These are phyloP conservation scores for Pyrus communis DNA, from an alignment of 306 rosid genomes.

Conservation along the genomic window DNA sequence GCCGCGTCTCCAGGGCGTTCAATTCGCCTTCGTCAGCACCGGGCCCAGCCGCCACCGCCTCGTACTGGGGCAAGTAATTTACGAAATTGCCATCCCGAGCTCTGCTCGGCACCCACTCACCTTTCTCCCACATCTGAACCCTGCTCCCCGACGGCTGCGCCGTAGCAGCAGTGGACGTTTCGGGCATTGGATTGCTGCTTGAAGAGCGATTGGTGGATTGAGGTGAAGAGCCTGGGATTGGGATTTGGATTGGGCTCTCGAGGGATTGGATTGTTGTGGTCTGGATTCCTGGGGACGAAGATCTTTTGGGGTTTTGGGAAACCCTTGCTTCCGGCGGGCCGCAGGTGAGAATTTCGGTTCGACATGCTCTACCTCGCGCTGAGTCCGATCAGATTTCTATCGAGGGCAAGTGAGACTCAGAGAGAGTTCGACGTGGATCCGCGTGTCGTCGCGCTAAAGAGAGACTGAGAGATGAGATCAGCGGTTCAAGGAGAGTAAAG, in stretches of 20 bases:
- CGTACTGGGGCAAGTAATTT: constrained; percentile 84
- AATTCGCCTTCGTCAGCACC: constrained; percentile 81
- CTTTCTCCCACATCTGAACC: constrained; percentile 30
- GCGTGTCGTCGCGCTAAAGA: too few species aligned
- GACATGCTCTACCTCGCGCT: constrained; percentile 31
- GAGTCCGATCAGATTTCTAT: background rate
- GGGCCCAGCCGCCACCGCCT: constrained; percentile 88
- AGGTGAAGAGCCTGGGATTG: constrained; percentile 53
- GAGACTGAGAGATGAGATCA: too few species aligned
- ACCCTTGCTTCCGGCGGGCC: constrained; percentile 48
- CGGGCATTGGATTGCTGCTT: constrained; percentile 31
- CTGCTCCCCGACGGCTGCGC: constrained; percentile 13
- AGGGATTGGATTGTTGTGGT: constrained; percentile 33
- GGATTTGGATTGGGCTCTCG: constrained; percentile 7
- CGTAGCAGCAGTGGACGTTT: background rate
- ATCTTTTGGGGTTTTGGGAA: constrained; percentile 44
- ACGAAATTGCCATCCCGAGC: constrained; percentile 52
- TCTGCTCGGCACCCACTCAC: constrained; percentile 38
- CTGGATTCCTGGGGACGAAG: constrained; percentile 53
- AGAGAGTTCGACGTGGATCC: background rate
- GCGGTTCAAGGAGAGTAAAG: too few species aligned
- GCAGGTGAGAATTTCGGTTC: constrained; percentile 24
- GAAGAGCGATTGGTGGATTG: constrained; percentile 45
- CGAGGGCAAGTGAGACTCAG: background rate
- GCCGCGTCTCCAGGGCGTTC: constrained; percentile 85